Percentiles rank a stretch among this genome's conserved stretches.
Evolutionary conservation across 805 yeast genomes (phyloP).

Genomic region (Priceomyces fermenticarens): DNA sequence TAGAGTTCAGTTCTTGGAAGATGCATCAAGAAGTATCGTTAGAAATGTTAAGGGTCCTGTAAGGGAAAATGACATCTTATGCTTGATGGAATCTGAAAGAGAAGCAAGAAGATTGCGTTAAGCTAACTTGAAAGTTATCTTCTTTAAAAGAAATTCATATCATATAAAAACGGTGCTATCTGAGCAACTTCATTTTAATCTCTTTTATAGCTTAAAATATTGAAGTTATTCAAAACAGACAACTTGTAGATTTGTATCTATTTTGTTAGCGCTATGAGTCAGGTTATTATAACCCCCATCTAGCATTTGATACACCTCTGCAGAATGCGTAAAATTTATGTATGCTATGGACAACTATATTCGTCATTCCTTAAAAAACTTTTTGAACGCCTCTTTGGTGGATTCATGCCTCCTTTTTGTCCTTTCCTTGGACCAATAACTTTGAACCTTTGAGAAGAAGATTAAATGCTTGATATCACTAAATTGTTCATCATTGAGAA

Average conservation of each 20-base stretch:
- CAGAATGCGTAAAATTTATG: too few species aligned
- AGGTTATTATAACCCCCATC: too few species aligned
- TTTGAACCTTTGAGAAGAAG: constrained; percentile 15
- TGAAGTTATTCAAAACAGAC: too few species aligned
- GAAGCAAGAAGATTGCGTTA: constrained; percentile 94
- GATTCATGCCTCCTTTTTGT: constrained; percentile 12
- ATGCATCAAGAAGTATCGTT: constrained; percentile 46
- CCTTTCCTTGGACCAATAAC: constrained; percentile 17
- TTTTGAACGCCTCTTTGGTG: constrained; percentile 17
- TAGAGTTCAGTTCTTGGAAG: constrained; percentile 48
- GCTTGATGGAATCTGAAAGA: constrained; percentile 98
- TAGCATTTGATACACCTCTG: too few species aligned
- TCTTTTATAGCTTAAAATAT: too few species aligned
- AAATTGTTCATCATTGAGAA: constrained; percentile 10
- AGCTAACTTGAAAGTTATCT: constrained; percentile 10
- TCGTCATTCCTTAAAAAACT: constrained; percentile 9
- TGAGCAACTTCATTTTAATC: too few species aligned
- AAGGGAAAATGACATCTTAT: constrained; percentile 64
- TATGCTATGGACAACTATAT: neutral
- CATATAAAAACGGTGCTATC: too few species aligned
- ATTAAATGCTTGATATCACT: constrained; percentile 11
- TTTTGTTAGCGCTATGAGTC: too few species aligned
- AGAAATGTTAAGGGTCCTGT: constrained; percentile 52
- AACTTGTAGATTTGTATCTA: too few species aligned
- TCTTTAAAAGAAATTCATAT: too few species aligned